These are phyloP conservation scores for Leccinum arenicola DNA, from an alignment of 768 basidiomycete genomes.

Conservation along the genomic window DNA sequence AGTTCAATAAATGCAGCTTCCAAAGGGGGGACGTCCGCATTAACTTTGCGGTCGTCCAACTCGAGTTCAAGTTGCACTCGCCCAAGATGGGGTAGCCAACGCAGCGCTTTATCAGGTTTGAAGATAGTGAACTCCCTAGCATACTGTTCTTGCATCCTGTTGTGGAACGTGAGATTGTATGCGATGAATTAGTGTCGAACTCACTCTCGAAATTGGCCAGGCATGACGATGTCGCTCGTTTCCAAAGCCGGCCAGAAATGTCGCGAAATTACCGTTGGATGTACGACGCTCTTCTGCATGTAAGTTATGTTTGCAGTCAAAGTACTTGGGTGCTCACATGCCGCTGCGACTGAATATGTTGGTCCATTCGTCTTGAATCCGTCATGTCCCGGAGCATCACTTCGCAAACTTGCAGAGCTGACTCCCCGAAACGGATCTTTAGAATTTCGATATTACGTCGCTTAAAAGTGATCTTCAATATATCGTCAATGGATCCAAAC, in stretches of 20 bases:
- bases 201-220: slow-evolving; percentile 80
- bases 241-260: slow-evolving; percentile 95
- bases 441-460: slow-evolving; percentile 90
- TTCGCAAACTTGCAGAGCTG: slow-evolving; percentile 90
- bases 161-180: slow-evolving; percentile 3
- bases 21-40: slow-evolving; percentile 76
- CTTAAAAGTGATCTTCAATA: slow-evolving; percentile 38
- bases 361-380: slow-evolving; percentile 87
- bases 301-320: slow-evolving; percentile 7
- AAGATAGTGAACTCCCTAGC: slow-evolving; percentile 73
- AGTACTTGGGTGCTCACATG: slow-evolving; percentile 41
- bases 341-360: slow-evolving; percentile 77
- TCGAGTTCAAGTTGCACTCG: slow-evolving; percentile 78
- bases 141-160: slow-evolving; percentile 74
- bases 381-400: slow-evolving; percentile 98
- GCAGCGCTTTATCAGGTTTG: slow-evolving; percentile 90
- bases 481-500: neutral
- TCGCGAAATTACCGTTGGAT: slow-evolving; percentile 88
- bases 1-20: slow-evolving; percentile 91
- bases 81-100: slow-evolving; percentile 88
- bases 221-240: slow-evolving; percentile 69
- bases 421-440: slow-evolving; percentile 94
- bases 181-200: slow-evolving; percentile 20
- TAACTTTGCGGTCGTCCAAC: slow-evolving; percentile 75
- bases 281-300: slow-evolving; percentile 57